Percentiles rank a stretch among this genome's conserved stretches.
phyloP scores from a whole-genome alignment of 2,329 filamentous ascomycete genomes.

The Ceratocystis destructans region DNA sequence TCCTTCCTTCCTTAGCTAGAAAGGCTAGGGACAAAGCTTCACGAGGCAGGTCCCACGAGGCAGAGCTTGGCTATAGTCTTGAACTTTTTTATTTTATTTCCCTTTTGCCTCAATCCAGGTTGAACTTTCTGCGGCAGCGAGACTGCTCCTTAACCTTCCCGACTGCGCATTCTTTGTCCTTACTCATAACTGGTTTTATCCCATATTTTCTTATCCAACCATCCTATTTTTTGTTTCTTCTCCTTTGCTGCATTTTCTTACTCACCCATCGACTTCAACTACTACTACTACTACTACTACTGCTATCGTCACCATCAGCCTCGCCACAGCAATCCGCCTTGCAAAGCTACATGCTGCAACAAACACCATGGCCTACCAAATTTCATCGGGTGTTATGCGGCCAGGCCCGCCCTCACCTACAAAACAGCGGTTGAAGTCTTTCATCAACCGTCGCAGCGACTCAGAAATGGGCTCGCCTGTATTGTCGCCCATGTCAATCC shows the following conservation, averaged over 20 bases:
- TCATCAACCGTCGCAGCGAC: constrained; percentile 18
- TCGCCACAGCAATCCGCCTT: not conserved
- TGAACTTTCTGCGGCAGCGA: not conserved
- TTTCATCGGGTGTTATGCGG: constrained; percentile 16
- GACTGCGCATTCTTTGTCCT: not conserved
- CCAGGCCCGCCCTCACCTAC: constrained; percentile 14
- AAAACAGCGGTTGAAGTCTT: constrained; percentile 17
- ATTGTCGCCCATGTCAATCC: constrained; percentile 13
- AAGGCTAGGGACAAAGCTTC: not conserved
- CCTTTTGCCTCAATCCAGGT: not conserved
- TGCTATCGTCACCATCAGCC: not conserved
- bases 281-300: not conserved
- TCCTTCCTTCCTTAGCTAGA: not conserved
- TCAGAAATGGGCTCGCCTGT: constrained; percentile 15
- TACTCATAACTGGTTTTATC: not conserved
- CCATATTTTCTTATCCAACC: constrained; percentile 3
- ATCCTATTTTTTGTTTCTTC: not conserved
- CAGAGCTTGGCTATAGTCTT: not conserved
- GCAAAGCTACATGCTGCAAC: no score
- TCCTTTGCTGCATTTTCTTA: not conserved
- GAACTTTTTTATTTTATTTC: not conserved
- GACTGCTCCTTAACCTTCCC: not conserved
- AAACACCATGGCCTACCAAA: constrained; percentile 16
- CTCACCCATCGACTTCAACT: not conserved
- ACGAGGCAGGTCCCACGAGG: constrained; percentile 11